These are phyloP conservation scores for Cryphonectria japonica DNA, from an alignment of 2,329 filamentous ascomycete species.

Conservation along the genomic window DNA sequence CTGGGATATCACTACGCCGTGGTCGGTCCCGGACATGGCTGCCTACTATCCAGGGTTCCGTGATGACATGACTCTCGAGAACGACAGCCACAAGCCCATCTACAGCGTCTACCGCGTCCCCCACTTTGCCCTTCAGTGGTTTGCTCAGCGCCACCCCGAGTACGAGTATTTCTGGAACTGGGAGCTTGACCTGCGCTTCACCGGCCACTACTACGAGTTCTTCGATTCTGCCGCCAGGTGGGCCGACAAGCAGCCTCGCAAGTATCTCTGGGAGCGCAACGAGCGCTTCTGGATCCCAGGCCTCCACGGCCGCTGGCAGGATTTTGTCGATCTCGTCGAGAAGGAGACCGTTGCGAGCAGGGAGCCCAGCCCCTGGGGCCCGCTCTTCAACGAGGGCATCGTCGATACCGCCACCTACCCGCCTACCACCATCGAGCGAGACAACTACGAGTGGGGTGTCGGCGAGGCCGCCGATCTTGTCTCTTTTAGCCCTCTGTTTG, in stretches of 20 bases:
- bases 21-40: conserved; percentile 75
- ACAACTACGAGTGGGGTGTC: conserved; percentile 76
- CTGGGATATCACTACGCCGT: conserved; percentile 71
- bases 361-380: conserved; percentile 68
- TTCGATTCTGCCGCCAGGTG: conserved; percentile 67
- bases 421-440: conserved; percentile 59
- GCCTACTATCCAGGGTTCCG: conserved; percentile 75
- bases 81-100: conserved; percentile 47
- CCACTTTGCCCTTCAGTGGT: conserved; percentile 64
- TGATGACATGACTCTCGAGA: conserved; percentile 69
- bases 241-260: conserved; percentile 69
- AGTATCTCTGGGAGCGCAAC: conserved; percentile 74
- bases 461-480: conserved; percentile 76
- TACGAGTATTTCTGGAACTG: conserved; percentile 87
- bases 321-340: conserved; percentile 69
- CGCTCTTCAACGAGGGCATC: conserved; percentile 63
- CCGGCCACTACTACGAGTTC: conserved; percentile 80
- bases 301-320: conserved; percentile 67
- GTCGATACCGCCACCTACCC: conserved; percentile 65
- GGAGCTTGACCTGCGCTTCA: conserved; percentile 82
- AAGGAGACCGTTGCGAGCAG: conserved; percentile 51
- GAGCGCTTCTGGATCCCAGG: conserved; percentile 74
- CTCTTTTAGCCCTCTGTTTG: conserved; percentile 76
- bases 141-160: conserved; percentile 74
- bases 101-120: conserved; percentile 56